Conservation (phyloP, 2,329 filamentous ascomycete species). For the Colletotrichum zoysiae region DNA sequence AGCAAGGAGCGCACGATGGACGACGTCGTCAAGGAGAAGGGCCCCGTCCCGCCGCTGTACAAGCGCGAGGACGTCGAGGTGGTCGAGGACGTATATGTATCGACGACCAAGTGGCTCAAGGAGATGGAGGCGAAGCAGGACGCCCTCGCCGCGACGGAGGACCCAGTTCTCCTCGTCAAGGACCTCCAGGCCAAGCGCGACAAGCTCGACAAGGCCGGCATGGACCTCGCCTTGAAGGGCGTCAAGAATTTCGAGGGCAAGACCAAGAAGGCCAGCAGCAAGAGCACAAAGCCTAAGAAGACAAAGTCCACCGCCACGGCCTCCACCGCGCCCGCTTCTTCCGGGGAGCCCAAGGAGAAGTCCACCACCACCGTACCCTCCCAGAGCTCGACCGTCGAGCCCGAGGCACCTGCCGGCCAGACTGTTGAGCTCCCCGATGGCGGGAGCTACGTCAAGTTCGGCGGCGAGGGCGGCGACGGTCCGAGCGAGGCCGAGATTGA, state of each 20-base stretch:
- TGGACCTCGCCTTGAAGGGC: slow-evolving; percentile 78
- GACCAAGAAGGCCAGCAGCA: slow-evolving; percentile 56
- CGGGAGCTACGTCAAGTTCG: slow-evolving; percentile 49
- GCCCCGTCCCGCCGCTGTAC: slow-evolving; percentile 76
- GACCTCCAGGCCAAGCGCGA: slow-evolving; percentile 78
- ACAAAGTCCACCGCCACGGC: slow-evolving; percentile 50
- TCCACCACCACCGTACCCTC: slow-evolving; percentile 53
- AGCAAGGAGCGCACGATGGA: slow-evolving; percentile 60
- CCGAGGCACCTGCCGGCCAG: slow-evolving; percentile 50
- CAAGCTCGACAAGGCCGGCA: slow-evolving; percentile 77
- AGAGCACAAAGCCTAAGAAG: slow-evolving; percentile 56
- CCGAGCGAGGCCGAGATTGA: slow-evolving; percentile 64
- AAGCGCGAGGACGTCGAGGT: slow-evolving; percentile 77
- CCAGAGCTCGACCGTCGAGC: slow-evolving; percentile 35
- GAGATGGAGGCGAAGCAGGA: slow-evolving; percentile 78
- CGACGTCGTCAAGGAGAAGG: slow-evolving; percentile 58
- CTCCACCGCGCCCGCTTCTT: slow-evolving; percentile 46
- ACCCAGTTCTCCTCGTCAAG: slow-evolving; percentile 79
- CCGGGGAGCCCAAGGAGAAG: slow-evolving; percentile 47
- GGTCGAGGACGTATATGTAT: slow-evolving; percentile 72
- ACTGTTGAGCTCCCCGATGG: slow-evolving; percentile 57
- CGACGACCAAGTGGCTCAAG: slow-evolving; percentile 79
- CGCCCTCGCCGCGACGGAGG: slow-evolving; percentile 75
- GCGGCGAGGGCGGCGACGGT: slow-evolving; percentile 43
- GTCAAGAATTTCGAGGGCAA: slow-evolving; percentile 67